Evolutionary conservation across 345 rosid species (phyloP).

Genomic region (Sonneratia alba): DNA sequence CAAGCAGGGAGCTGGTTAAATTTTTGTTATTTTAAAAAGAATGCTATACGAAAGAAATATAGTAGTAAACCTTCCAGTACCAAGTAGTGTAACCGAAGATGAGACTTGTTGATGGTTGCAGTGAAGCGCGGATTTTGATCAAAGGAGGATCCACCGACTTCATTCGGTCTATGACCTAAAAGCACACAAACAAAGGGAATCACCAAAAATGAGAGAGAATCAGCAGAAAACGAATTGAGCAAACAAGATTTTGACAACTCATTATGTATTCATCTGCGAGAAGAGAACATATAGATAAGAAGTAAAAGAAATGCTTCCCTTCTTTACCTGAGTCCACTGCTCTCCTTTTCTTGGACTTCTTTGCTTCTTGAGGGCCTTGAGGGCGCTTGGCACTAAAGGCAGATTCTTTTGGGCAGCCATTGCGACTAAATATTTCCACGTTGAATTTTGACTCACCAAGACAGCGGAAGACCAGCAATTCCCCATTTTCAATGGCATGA

Average conservation of each 20-base stretch:
- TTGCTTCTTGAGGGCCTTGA: not conserved
- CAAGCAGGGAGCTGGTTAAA: no score
- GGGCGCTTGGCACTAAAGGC: not conserved
- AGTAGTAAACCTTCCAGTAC: not conserved
- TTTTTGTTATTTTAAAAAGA: not conserved
- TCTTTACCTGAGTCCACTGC: not conserved
- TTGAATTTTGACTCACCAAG: not conserved
- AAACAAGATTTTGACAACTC: no score
- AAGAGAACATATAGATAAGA: no score
- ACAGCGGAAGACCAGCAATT: not conserved
- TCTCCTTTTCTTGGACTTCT: not conserved
- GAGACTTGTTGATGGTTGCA: no score
- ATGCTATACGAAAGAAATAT: not conserved
- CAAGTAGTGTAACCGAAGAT: not conserved
- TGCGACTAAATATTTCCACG: not conserved
- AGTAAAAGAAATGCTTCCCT: no score
- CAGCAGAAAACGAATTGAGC: not conserved
- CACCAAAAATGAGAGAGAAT: no score
- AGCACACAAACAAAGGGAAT: no score
- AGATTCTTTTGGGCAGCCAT: not conserved
- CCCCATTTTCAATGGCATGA: not conserved
- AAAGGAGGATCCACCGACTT: no score
- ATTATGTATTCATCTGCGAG: no score
- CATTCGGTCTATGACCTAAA: no score
- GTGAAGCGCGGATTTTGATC: no score